phyloP scores from a whole-genome alignment of 257 asterid genomes.

The Solanum okadae region DNA sequence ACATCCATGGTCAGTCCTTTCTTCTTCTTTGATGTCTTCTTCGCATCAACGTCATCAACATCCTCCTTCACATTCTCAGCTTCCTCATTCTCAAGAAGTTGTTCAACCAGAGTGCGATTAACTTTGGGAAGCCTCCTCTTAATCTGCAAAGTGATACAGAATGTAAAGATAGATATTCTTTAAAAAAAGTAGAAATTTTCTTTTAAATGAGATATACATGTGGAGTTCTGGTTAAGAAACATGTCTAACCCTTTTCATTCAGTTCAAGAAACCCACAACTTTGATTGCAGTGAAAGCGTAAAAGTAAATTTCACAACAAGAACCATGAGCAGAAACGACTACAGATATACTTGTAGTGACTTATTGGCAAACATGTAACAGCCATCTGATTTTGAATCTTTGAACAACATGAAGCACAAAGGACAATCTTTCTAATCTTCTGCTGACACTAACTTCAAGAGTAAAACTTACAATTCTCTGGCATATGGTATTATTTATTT shows the following conservation, averaged over 20 bases:
- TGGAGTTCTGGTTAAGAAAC: neutral
- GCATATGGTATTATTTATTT: neutral
- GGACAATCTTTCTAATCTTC: neutral
- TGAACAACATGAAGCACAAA: neutral
- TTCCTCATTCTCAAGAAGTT: slow-evolving; percentile 59
- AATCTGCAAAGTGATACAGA: slow-evolving; percentile 30
- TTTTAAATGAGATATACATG: neutral
- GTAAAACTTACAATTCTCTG: neutral
- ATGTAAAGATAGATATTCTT: neutral
- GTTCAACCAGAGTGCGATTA: slow-evolving; percentile 46
- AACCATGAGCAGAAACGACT: neutral
- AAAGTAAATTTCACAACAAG: neutral
- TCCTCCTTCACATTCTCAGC: slow-evolving; percentile 39
- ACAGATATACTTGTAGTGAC: neutral
- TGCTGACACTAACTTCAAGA: neutral
- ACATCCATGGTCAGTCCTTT: slow-evolving; percentile 58
- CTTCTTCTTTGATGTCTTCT: slow-evolving; percentile 68
- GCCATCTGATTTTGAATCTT: neutral
- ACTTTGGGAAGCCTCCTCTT: slow-evolving; percentile 75
- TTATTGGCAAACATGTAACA: neutral
- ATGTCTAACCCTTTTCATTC: neutral
- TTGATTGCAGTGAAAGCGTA: neutral
- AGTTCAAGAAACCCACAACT: neutral
- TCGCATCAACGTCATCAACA: slow-evolving; percentile 38
- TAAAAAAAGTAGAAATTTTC: neutral